Base-by-base conservation (phyloP, 192 early-diverging fungal species). In the Rhizoclosmatium sp. region DNA sequence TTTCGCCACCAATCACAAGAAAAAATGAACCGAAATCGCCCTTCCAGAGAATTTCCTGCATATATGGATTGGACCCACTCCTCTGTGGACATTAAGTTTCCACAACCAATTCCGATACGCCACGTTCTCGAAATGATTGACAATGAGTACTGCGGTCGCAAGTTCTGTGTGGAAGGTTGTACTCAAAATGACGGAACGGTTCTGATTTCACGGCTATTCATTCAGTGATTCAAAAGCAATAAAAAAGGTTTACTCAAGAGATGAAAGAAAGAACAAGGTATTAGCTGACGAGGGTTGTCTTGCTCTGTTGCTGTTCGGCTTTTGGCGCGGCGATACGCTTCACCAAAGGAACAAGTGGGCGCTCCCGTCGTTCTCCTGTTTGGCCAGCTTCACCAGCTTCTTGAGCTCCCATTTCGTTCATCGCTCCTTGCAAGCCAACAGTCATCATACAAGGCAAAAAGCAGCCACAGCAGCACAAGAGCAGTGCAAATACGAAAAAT, bases 391-490 rank as follows among this genome's bases (percentile, higher is more conserved):
- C 66, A 47, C 66, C 66, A 31, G 42, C 47, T 5, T 4, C 71
- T 61, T 51, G 60, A 44, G 44, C 48, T 59, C 46, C 72, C 71
- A 66, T 59, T 21, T 67, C 61, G 9, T 75, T 65, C 69, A 80
- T 60, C 2, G 23, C 12, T 21, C 62, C 72, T 44, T 59, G 9
- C 40, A 80, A 58, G 48, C 71, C 78, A 12, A 61, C 65, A 46
- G 69, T 69, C 46, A 72, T 41, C 71, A 87, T 3, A 75, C 82
- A 75, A 23, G 83, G 84, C 62, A 81, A 61, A 31, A 78, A 84
- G 78, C 88, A 89, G 48, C 84, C 88, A 41, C 78, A 47, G 73
- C 86, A 86, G 75, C 84, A 86, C 44, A 88, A 75, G 10, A 87
- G 21, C 45, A 88, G 9, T 4, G 79, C 47, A 59, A 81, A 49